Evolutionary conservation across 2,329 filamentous ascomycete genomes (phyloP).

Genomic region (Lojkania enalia): DNA sequence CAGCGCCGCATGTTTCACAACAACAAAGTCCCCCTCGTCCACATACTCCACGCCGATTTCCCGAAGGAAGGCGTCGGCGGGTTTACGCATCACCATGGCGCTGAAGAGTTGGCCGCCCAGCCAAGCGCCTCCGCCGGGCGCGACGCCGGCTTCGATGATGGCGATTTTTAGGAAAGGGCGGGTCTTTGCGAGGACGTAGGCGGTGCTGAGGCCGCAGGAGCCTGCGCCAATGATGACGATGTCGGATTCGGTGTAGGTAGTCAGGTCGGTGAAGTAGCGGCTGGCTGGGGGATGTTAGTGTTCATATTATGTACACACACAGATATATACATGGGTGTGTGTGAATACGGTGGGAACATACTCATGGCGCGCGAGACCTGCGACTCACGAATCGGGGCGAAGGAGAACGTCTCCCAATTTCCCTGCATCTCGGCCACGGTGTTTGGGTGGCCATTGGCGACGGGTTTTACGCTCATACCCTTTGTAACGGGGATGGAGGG

Average conservation of each 20-base stretch:
- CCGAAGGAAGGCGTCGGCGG: constrained; percentile 79
- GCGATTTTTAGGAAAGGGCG: constrained; percentile 91
- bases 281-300: constrained; percentile 49
- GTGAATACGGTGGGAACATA: constrained; percentile 11
- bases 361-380: constrained; percentile 92
- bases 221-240: constrained; percentile 92
- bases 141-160: constrained; percentile 81
- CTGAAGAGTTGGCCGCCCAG: constrained; percentile 92
- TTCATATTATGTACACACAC: constrained; percentile 1
- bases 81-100: constrained; percentile 94
- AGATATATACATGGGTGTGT: too few relatives aligned
- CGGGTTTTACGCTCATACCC: constrained; percentile 52
- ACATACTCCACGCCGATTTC: constrained; percentile 85
- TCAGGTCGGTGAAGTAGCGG: constrained; percentile 88
- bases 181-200: constrained; percentile 80
- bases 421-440: constrained; percentile 68
- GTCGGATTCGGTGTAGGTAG: constrained; percentile 88
- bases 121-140: constrained; percentile 85
- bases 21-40: constrained; percentile 84
- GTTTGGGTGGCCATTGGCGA: constrained; percentile 52
- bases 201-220: constrained; percentile 81
- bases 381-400: constrained; percentile 85
- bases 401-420: constrained; percentile 81
- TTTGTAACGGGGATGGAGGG: constrained; percentile 45
- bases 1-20: constrained; percentile 90